Evolutionary conservation across 257 asterid genomes (phyloP), one percentile per base, ranked within the genome.

Genomic region (Solanum habrochaites): DNA sequence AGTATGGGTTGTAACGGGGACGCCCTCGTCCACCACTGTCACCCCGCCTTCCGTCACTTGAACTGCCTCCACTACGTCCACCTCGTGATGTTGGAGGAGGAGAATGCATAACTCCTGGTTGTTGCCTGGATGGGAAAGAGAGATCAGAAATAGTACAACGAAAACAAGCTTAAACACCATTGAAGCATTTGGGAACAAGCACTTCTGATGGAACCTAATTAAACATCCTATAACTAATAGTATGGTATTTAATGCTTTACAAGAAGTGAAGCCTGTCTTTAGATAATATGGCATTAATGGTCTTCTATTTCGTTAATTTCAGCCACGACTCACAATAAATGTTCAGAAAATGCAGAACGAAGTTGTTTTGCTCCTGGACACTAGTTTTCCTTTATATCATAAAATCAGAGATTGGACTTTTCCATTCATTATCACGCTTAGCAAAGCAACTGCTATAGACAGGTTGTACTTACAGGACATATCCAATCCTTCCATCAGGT

Each of bases 401-500:
- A 25, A 47, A 80, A 47, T 29, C 43, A 8, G 43, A 8, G 29
- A 29, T 27, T 49, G 69, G 29, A 47, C 67, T 47, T 80, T 16
- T 47, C 42, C 27, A 45, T 16, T 80, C 25, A 47, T 27, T 16
- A 80, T 80, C 84, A 80, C 16, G 11, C 66, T 80, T 45, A 6
- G 12, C 18, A 4, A 81, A 81, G 84, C 64, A 18, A 27, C n/a
- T 16, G 42, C 70, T 31, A 81, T 49, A 49, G 85, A 81, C 43
- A 3, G 25, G 70, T 49, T 29, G 49, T 85, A 94, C 99, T 97
- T 93, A 97, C 99, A 97, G 91, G 85, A 97, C 99, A 91, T 97
- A 97, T 93, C 99, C 99, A 88, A 97, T 95, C 93, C 99, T 93
- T 82, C 99, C 99, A 91, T 97, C 99, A 21, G 99, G 99, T 87